Evolutionary conservation across 306 rosid genomes (phyloP).

Genomic region (Cucurbita pepo): DNA sequence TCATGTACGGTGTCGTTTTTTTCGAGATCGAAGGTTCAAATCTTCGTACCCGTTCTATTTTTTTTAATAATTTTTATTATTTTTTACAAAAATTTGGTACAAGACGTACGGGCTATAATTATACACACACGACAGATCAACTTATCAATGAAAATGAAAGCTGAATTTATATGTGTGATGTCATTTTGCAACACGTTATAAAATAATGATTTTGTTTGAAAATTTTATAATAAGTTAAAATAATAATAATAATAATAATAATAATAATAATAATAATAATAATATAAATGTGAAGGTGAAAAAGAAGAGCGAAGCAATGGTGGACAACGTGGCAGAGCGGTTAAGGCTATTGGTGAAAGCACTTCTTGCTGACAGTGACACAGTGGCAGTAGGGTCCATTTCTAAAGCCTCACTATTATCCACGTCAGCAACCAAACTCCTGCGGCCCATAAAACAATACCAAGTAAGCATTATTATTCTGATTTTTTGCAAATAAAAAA

Average conservation of each 20-base stretch:
- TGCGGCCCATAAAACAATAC: slow-evolving; percentile 12
- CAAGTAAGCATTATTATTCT: slow-evolving; percentile 20
- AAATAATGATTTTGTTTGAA: neutral
- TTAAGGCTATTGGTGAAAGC: slow-evolving; percentile 28
- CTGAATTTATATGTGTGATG: neutral
- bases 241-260: neutral
- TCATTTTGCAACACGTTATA: neutral
- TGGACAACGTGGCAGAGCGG: slow-evolving; percentile 33
- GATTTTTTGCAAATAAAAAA: too few relatives aligned
- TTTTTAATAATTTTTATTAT: too few relatives aligned
- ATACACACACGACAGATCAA: too few relatives aligned
- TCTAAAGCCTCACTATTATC: slow-evolving; percentile 27
- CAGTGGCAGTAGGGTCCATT: slow-evolving; percentile 22
- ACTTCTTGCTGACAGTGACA: slow-evolving; percentile 26
- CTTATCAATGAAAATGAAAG: too few relatives aligned
- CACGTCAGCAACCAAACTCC: slow-evolving; percentile 21
- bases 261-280: neutral
- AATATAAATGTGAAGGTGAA: slow-evolving; percentile 28
- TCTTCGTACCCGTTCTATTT: too few relatives aligned
- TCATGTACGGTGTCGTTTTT: neutral
- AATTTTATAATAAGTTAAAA: neutral
- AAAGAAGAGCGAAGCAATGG: slow-evolving; percentile 22
- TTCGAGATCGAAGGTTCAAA: too few relatives aligned
- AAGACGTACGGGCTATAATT: too few relatives aligned
- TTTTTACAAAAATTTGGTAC: too few relatives aligned